These are phyloP conservation scores for Actinomucor elegans DNA, from an alignment of 371 early-diverging fungal species.

Conservation along the genomic window DNA sequence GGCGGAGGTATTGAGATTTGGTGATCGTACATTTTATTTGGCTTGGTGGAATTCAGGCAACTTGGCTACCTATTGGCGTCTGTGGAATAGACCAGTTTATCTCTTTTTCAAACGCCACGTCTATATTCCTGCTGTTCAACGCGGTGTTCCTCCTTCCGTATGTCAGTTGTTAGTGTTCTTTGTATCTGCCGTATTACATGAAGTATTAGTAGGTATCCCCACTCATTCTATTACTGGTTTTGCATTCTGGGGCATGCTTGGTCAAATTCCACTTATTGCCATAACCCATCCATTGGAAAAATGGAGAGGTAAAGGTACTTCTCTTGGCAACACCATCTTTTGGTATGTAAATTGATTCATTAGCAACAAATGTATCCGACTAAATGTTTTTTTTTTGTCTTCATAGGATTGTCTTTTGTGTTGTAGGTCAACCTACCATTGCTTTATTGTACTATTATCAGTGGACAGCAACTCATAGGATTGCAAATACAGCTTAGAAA, in stretches of 20 bases:
- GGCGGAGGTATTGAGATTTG: slow-evolving; percentile 85
- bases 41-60: slow-evolving; percentile 93
- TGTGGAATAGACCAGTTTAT: slow-evolving; percentile 92
- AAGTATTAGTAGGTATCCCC: slow-evolving; percentile 84
- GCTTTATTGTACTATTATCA: slow-evolving; percentile 83
- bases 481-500: slow-evolving; percentile 1
- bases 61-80: slow-evolving; percentile 83
- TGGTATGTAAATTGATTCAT: slow-evolving; percentile 51
- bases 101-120: slow-evolving; percentile 88
- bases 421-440: slow-evolving; percentile 85
- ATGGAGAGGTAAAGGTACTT: slow-evolving; percentile 73
- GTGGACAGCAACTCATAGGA: slow-evolving; percentile 59
- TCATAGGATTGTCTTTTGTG: slow-evolving; percentile 70
- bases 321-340: slow-evolving; percentile 88
- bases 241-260: slow-evolving; percentile 90
- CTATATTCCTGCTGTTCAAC: slow-evolving; percentile 60
- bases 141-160: slow-evolving; percentile 48
- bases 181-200: slow-evolving; percentile 85
- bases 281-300: slow-evolving; percentile 65
- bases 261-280: slow-evolving; percentile 85
- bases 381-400: neutral
- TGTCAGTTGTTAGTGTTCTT: slow-evolving; percentile 75
- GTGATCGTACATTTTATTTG: slow-evolving; percentile 87
- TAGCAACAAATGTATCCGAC: neutral
- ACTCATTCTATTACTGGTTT: slow-evolving; percentile 77